Conservation (phyloP, 2,329 filamentous ascomycete species). For the Madurella fahalii region DNA sequence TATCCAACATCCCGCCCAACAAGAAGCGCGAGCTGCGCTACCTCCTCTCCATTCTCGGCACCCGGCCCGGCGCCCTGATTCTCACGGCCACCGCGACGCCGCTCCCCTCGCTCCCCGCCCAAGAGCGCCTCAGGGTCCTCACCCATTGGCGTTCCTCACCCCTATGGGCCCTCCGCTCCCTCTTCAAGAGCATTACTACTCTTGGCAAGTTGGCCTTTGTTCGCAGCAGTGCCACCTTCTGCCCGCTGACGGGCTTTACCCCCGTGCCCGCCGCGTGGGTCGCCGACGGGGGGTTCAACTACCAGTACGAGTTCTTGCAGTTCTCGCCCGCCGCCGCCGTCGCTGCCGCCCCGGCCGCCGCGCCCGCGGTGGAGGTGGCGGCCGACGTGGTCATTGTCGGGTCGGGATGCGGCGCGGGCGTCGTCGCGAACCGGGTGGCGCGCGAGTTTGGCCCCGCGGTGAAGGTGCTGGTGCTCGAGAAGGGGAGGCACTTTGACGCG, state of each 20-base stretch:
- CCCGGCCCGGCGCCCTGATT: constrained; percentile 57
- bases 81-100: constrained; percentile 65
- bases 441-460: constrained; percentile 59
- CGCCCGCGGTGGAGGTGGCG: constrained; percentile 55
- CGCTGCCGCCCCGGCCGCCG: constrained; percentile 24
- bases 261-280: constrained; percentile 50
- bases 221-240: constrained; percentile 52
- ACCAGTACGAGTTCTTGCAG: constrained; percentile 58
- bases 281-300: constrained; percentile 39
- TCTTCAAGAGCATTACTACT: constrained; percentile 53
- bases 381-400: constrained; percentile 84
- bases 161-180: constrained; percentile 48
- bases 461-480: constrained; percentile 66
- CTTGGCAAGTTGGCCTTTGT: constrained; percentile 53
- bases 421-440: constrained; percentile 74
- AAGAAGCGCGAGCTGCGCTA: constrained; percentile 13
- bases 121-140: constrained; percentile 59
- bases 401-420: constrained; percentile 80
- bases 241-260: constrained; percentile 53
- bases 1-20: constrained; percentile 19
- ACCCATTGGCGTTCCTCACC: constrained; percentile 58
- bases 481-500: constrained; percentile 71
- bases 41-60: constrained; percentile 35
- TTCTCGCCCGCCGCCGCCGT: constrained; percentile 39
- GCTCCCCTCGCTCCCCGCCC: constrained; percentile 56